Evolutionary conservation across 129 eudicot species (phyloP).

Genomic region (Flaveria trinervia): DNA sequence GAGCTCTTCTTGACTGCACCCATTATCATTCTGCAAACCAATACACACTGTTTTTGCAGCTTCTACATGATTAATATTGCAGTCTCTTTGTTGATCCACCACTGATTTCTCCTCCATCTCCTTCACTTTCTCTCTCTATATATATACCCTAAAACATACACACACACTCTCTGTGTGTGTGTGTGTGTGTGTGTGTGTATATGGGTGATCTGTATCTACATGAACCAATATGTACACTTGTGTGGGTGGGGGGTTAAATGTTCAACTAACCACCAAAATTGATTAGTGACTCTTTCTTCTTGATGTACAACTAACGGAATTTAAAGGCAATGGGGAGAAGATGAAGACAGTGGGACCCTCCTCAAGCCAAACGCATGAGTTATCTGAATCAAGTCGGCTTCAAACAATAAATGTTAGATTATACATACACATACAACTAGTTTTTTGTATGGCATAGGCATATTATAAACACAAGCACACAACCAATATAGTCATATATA

Average conservation of each 20-base stretch:
- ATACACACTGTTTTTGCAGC: slow-evolving; percentile 17
- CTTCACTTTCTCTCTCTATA: slow-evolving; percentile 1
- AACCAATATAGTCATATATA: not conserved
- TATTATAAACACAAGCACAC: too few species aligned
- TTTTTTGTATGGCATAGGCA: not conserved
- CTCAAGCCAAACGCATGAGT: slow-evolving; percentile 12
- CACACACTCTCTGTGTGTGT: too few species aligned
- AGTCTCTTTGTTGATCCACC: slow-evolving; percentile 36
- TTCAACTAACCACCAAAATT: slow-evolving; percentile 26
- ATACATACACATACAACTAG: not conserved
- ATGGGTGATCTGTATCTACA: not conserved
- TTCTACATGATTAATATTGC: slow-evolving; percentile 11
- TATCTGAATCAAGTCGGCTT: not conserved
- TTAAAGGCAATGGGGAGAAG: slow-evolving; percentile 9
- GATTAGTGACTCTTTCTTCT: not conserved
- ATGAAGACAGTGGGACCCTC: slow-evolving; percentile 13
- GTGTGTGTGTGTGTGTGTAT: not conserved
- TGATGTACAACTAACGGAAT: not conserved
- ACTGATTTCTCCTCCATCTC: slow-evolving; percentile 36
- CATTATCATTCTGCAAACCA: slow-evolving; percentile 15
- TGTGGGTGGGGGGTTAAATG: not conserved
- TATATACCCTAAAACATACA: not conserved
- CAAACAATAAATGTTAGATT: slow-evolving; percentile 8
- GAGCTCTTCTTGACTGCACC: slow-evolving; percentile 37
- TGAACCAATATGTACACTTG: not conserved